Conservation (phyloP, 371 early-diverging fungal genomes). For the Smittium culicis region DNA sequence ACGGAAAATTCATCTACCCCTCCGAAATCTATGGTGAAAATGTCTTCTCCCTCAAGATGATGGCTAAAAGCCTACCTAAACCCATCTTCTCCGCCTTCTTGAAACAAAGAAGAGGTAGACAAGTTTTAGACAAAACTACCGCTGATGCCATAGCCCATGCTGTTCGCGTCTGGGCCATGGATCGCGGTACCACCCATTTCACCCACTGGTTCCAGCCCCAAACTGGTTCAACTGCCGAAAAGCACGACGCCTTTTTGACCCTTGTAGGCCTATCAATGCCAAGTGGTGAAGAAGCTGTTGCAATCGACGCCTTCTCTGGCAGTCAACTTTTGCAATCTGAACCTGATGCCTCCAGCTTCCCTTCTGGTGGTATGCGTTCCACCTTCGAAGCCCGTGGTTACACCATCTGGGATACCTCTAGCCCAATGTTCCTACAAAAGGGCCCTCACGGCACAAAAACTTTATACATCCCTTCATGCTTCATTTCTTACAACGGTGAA, state of each 20-base stretch:
- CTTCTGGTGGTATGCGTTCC: conserved; percentile 92
- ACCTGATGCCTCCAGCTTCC: conserved; percentile 98
- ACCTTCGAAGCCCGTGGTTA: conserved; percentile 98
- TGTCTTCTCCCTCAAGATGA: conserved; percentile 76
- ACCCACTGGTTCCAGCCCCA: conserved; percentile 99
- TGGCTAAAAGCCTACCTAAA: conserved; percentile 83
- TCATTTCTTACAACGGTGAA: conserved; percentile 96
- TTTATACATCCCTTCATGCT: conserved; percentile 92
- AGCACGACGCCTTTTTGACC: conserved; percentile 94
- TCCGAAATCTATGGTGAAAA: conserved; percentile 84
- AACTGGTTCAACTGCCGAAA: conserved; percentile 95
- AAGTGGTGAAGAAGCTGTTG: conserved; percentile 66
- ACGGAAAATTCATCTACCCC: conserved; percentile 54
- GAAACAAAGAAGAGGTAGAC: conserved; percentile 75
- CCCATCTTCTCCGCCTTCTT: conserved; percentile 79
- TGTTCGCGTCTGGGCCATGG: conserved; percentile 92
- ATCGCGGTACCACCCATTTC: conserved; percentile 88
- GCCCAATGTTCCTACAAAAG: conserved; percentile 88
- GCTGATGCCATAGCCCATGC: conserved; percentile 97
- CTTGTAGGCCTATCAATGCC: conserved; percentile 55
- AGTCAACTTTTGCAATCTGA: conserved; percentile 93
- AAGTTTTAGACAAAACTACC: conserved; percentile 74
- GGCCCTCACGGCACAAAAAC: conserved; percentile 83
- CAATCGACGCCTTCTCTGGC: conserved; percentile 91
- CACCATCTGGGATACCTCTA: conserved; percentile 94